Base-by-base conservation (phyloP, 2,329 filamentous ascomycete species). In the Pseudocercospora crystallina region DNA sequence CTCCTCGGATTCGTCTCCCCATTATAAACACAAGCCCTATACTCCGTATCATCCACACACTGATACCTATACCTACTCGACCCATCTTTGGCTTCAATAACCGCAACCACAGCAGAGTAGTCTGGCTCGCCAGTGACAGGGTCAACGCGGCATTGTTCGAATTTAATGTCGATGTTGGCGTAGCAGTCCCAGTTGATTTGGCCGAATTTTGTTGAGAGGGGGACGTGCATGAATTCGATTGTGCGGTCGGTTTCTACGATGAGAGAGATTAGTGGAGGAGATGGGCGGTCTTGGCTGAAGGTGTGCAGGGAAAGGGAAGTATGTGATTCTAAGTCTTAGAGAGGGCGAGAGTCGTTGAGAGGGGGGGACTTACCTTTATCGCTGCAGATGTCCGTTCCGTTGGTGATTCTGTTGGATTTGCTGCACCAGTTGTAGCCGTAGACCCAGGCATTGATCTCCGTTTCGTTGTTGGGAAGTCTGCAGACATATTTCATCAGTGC, bases 401-500 rank as follows among this genome's bases (percentile, higher is more conserved):
- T 17, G 15, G 42, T 31, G 14, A 56, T 46, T 10, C 42, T 45
- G 49, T 56, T 56, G 35, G 44, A 20, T 29, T 43, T 14, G 4
- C 30, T 35, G 42, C 49, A 53, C 46, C 49, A 56, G 53, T 53
- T 49, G 11, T 39, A 26, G 14, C 53, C 53, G 32, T 34, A 56
- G 36, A 47, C 38, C 49, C 53, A 56, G 35, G 41, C 49, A 31
- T 46, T 38, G 42, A 52, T 44, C 26, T 56, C 49, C 26, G 43
- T 35, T 39, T 12, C 29, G 36, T 33, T 39, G 46, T 49, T 34
- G 26, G 43, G 49, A 11, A 52, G 48, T 31, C 48, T 50, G 37
- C 2, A 8, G 1, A 26, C 13, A 5, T 8, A n/a, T 14, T 13
- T 38, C 9, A 14, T 38, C 13, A 38, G 13, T n/a, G 12, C 4